Percentiles rank a stretch among this genome's conserved stretches.
These are phyloP conservation scores for Primulina eburnea DNA, from an alignment of 257 asterid species.

Conservation along the genomic window DNA sequence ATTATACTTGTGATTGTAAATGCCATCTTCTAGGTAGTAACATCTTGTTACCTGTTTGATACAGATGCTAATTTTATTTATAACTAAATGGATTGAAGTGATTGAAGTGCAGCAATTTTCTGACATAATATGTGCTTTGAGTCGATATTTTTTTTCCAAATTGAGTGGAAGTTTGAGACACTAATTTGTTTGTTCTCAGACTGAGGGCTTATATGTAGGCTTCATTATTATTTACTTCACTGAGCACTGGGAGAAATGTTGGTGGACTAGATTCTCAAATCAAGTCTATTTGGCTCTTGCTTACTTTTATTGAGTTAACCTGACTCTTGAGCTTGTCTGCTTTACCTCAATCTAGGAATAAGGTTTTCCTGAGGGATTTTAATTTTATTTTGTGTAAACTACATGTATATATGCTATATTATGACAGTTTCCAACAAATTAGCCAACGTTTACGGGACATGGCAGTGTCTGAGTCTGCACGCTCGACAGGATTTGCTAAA, in stretches of 20 bases:
- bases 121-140: not conserved
- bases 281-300: not conserved
- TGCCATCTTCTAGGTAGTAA: not conserved
- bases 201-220: not conserved
- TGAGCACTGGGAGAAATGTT: constrained; percentile 2
- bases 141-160: not conserved
- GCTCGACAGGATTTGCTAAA: constrained; percentile 46
- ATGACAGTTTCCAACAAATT: constrained; percentile 67
- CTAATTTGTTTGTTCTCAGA: not conserved
- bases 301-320: not conserved
- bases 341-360: not conserved
- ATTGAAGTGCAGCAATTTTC: not conserved
- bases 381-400: constrained; percentile 12
- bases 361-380: constrained; percentile 12
- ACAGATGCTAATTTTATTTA: constrained; percentile 12
- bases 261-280: not conserved
- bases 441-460: constrained; percentile 52
- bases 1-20: not conserved
- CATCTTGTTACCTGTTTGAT: not conserved
- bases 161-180: constrained; percentile 12
- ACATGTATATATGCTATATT: constrained; percentile 16
- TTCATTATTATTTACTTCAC: not conserved
- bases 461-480: constrained; percentile 51
- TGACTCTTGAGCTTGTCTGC: not conserved
- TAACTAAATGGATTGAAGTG: not conserved